Conservation (phyloP, 345 rosid genomes). For the Carallia brachiata region DNA sequence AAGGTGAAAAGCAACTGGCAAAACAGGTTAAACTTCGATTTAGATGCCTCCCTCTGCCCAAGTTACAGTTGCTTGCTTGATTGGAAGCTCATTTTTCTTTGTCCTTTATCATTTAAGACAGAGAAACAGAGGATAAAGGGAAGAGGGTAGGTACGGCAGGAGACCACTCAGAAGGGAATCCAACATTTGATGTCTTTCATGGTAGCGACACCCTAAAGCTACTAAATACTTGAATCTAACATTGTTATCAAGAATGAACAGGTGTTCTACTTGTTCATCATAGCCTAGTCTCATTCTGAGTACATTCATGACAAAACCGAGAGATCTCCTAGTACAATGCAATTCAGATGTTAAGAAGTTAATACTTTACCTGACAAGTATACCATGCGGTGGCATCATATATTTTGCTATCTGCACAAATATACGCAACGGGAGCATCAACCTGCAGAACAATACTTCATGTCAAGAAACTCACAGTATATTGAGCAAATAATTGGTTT, state of each 20-base stretch:
- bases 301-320: neutral
- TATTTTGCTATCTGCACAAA: constrained; percentile 87
- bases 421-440: constrained; percentile 77
- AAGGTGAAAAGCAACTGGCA: neutral
- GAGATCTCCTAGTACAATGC: neutral
- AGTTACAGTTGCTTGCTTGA: neutral
- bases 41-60: neutral
- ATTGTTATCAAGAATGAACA: too few species aligned
- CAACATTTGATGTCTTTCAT: too few species aligned
- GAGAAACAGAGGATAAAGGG: neutral
- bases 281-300: neutral
- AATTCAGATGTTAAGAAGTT: constrained; percentile 1
- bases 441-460: constrained; percentile 40
- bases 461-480: neutral
- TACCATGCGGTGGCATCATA: constrained; percentile 95
- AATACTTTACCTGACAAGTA: constrained; percentile 78
- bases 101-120: neutral
- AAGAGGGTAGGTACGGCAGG: neutral
- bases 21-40: neutral
- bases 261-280: too few species aligned
- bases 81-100: neutral
- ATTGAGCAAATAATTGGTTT: neutral
- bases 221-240: too few species aligned
- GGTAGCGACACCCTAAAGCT: too few species aligned
- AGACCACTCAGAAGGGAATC: too few species aligned